phyloP scores from a whole-genome alignment of 371 early-diverging fungal species.

The Mucor racemosus region DNA sequence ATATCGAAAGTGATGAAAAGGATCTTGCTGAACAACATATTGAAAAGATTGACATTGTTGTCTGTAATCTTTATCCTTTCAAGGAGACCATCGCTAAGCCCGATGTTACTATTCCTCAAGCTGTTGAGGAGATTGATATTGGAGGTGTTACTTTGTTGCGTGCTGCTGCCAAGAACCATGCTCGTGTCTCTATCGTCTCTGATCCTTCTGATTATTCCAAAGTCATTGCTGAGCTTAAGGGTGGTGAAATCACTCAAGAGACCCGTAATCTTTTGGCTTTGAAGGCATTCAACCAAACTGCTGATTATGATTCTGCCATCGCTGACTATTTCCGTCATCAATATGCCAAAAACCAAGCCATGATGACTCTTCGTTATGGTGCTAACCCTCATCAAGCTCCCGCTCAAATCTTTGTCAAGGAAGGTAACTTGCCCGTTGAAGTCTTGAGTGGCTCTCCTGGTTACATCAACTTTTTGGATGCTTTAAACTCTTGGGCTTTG shows the following conservation, averaged over 20 bases:
- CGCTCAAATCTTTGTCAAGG: constrained; percentile 87
- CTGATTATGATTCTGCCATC: constrained; percentile 95
- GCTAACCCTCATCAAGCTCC: constrained; percentile 98
- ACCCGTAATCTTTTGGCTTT: constrained; percentile 71
- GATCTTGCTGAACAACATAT: constrained; percentile 91
- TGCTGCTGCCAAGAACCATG: constrained; percentile 98
- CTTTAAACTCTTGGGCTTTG: constrained; percentile 95
- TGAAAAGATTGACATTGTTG: constrained; percentile 91
- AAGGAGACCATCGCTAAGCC: constrained; percentile 89
- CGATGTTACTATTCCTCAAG: constrained; percentile 90
- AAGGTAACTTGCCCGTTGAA: constrained; percentile 87
- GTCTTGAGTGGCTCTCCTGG: constrained; percentile 94
- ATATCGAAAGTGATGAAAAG: constrained; percentile 82
- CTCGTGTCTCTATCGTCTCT: constrained; percentile 88
- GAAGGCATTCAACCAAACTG: constrained; percentile 93
- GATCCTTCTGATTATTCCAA: constrained; percentile 91
- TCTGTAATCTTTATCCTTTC: constrained; percentile 98
- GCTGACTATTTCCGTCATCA: constrained; percentile 93
- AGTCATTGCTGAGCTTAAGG: constrained; percentile 76
- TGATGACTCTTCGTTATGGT: constrained; percentile 93
- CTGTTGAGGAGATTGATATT: constrained; percentile 98
- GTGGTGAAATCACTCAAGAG: constrained; percentile 50
- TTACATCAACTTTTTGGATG: constrained; percentile 97
- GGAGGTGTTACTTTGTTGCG: constrained; percentile 97
- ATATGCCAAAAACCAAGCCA: constrained; percentile 72